Base-by-base conservation (phyloP, 495 filamentous ascomycete genomes). In the Talaromyces thailandensis region DNA sequence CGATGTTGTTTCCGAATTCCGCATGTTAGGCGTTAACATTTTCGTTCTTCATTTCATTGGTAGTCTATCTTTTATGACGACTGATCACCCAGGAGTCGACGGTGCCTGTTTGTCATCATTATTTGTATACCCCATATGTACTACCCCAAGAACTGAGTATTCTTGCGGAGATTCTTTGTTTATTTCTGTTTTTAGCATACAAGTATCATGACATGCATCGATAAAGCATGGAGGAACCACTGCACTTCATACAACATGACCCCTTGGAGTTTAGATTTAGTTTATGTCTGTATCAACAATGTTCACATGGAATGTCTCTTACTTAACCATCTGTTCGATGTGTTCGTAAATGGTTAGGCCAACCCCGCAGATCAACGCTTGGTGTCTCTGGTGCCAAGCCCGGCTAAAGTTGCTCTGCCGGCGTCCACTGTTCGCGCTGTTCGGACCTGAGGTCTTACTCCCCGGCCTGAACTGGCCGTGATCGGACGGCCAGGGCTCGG, bases 51-150 rank as follows among this genome's bases (percentile, higher is more conserved):
- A 40, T 55, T 21, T 18, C 21, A 56, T 53, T 16, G n/a, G n/a
- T 21, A 21, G 43, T 21, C 43, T 21, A 48, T 48, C 14, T 23
- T 55, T 55, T 23, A 55, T 55, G 51, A 23, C 45, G 56, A 57
- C 40, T 32, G 29, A 64, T 6, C 23, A 7, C 12, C 23, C 61
- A 32, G 18, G 35, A 48, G 43, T 48, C 43, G 18, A 48, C 7
- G 43, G 43, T 21, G 43, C 21, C 18, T 23, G 43, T 48, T 48
- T 51, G 35, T 62, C 40, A 53, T 62, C 18, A 60, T 50, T 58
- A 35, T 56, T n/a, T 62, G 56, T 69, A 66, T 67, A 67, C 67
- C 67, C 65, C 63, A 63, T 55, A 69, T 65, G 16, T 62, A 45
- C 18, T 12, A 40, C 45, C 43, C 45, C 56, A 66, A 69, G 66